Evolutionary conservation across 176 grass and related monocot genomes (phyloP).

Genomic region (Secale cereale): DNA sequence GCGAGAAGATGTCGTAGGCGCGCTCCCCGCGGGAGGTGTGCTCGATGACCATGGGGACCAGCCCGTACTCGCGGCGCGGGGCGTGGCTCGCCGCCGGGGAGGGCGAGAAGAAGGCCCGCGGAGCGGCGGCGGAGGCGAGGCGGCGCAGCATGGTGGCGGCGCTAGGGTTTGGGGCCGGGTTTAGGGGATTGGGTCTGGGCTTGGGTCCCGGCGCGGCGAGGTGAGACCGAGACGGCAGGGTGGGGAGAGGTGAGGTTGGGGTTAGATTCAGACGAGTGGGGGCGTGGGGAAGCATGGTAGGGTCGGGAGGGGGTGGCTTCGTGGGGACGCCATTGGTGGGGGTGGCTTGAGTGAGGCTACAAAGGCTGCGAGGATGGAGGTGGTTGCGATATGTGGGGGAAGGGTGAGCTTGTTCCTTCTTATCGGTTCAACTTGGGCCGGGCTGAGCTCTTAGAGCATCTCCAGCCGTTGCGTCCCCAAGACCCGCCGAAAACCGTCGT

Average conservation of each 20-base stretch:
- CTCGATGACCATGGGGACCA: constrained; percentile 89
- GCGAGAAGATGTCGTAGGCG: constrained; percentile 88
- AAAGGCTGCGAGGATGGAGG: neutral
- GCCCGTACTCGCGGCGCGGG: constrained; percentile 48
- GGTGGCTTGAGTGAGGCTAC: neutral
- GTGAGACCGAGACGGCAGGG: constrained; percentile 15
- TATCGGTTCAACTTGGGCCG: neutral
- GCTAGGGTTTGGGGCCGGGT: constrained; percentile 44
- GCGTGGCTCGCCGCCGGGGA: constrained; percentile 9
- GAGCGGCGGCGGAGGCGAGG: constrained; percentile 22
- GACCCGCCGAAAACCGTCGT: too few relatives aligned
- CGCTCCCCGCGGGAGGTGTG: constrained; percentile 84
- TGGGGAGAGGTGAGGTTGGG: neutral
- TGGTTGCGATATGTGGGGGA: neutral
- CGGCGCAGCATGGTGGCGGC: constrained; percentile 38
- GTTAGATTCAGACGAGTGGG: constrained; percentile 29
- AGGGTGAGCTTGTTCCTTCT: neutral
- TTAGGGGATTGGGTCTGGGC: constrained; percentile 23
- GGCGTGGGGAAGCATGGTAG: neutral
- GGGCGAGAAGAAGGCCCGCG: constrained; percentile 34
- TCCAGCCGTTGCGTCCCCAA: too few relatives aligned
- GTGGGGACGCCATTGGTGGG: constrained; percentile 23
- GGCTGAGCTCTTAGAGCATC: neutral
- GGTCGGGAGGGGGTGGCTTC: constrained; percentile 1
- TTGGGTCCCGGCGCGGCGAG: constrained; percentile 15